Base-by-base conservation (phyloP, 228 moss, liverwort and hornwort genomes). In the Sphagnum magellanicum region DNA sequence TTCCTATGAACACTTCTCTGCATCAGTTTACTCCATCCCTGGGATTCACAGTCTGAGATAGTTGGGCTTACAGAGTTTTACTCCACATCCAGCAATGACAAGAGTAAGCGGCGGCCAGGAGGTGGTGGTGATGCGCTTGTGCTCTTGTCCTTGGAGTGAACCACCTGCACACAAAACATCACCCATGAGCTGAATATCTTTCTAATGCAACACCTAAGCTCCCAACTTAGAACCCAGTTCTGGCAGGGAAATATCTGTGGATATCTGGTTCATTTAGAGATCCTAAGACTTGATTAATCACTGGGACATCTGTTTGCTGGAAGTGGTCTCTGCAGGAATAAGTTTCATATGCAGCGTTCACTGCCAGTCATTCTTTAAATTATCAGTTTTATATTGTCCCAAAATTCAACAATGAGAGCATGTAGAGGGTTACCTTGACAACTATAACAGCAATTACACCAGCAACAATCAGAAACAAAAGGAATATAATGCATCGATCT, bases 401-500 rank as follows among this genome's bases (percentile, higher is more conserved):
- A 12, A 55, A 55, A 55, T 55, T 8, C 55, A 55, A 8, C 9
- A 55, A 46, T 32, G 53, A 6, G 32, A 11, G 51, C 15, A 69
- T 32, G 50, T 16, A 48, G 53, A 49, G 66, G 32, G 47, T 0
- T 48, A 97, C 97, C 90, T 89, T 93, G 11, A 93, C 91, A 73
- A 89, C 12, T 50, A 93, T 81, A 53, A 98, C 80, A 68, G 92
- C 89, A 78, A 98, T 70, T 51, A 93, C 84, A 50, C 90, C 93
- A 68, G 81, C 87, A 60, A 92, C 85, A 67, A 93, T 86, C 69
- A 98, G 79, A 68, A 93, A 81, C 51, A 98, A 84, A 71, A 93
- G 90, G 73, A 87, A 68, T 89, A 92, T 79, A 58, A 98, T 89
- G 71, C 91, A 93, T 70, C 81, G 81, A 73, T 93, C 92, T 55